A percentile compares a stretch with the other conserved stretches of the same genome.
These are phyloP conservation scores for Saturnispora galanensis DNA, from an alignment of 805 yeast species.

Conservation along the genomic window DNA sequence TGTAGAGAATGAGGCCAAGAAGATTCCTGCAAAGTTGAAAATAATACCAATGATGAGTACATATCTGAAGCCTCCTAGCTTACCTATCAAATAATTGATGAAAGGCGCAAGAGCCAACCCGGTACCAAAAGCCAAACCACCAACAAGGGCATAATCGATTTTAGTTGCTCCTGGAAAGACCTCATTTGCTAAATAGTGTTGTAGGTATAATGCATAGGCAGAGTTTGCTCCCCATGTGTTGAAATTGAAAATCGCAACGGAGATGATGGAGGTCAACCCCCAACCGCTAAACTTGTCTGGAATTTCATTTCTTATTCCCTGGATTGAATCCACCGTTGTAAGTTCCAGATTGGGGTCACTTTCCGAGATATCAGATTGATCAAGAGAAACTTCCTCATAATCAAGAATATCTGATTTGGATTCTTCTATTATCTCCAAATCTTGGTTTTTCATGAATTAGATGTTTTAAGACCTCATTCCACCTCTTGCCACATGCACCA, in stretches of 20 bases:
- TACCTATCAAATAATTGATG: conserved; percentile 36
- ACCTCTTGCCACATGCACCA: too few species aligned
- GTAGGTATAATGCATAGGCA: conserved; percentile 55
- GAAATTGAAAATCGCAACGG: conserved; percentile 41
- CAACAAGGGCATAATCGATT: conserved; percentile 54
- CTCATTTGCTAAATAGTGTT: conserved; percentile 42
- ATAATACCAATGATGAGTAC: conserved; percentile 38
- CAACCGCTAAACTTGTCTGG: conserved; percentile 68
- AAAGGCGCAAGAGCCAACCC: conserved; percentile 43
- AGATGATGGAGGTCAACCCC: conserved; percentile 40
- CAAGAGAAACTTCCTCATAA: too few species aligned
- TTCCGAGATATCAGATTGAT: not conserved
- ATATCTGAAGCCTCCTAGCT: conserved; percentile 29
- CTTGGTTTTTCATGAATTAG: too few species aligned
- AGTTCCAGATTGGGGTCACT: not conserved
- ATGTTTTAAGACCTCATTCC: too few species aligned
- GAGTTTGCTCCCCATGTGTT: conserved; percentile 69
- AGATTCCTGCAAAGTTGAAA: conserved; percentile 42
- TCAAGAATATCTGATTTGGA: not conserved
- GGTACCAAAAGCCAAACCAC: conserved; percentile 55
- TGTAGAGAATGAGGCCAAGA: conserved; percentile 52
- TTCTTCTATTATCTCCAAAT: not conserved
- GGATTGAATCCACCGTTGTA: conserved; percentile 4
- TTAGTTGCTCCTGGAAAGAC: conserved; percentile 45
- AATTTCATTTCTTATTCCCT: conserved; percentile 16